A percentile compares a stretch with the other conserved stretches of the same genome.
Evolutionary conservation across 2,329 filamentous ascomycete genomes (phyloP).

Genomic region (Fusarium keratoplasticum): DNA sequence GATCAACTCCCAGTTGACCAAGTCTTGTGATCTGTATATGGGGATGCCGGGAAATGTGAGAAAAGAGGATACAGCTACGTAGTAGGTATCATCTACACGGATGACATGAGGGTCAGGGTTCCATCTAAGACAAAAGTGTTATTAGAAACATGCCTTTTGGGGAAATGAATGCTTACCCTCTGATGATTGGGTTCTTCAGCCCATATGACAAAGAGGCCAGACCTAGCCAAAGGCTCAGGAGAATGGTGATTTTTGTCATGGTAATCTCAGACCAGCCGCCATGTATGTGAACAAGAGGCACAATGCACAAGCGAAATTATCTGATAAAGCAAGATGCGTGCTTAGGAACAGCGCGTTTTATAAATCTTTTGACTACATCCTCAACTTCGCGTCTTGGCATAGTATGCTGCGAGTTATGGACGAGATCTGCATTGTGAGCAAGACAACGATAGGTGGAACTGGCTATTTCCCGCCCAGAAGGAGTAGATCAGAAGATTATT

Average conservation of each 20-base stretch:
- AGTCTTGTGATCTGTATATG: slow-evolving; percentile 29
- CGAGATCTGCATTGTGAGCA: neutral
- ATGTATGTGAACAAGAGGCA: neutral
- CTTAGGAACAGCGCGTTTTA: neutral
- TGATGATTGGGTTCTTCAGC: slow-evolving; percentile 6
- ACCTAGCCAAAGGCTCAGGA: neutral
- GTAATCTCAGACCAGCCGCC: neutral
- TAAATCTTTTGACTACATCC: neutral
- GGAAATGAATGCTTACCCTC: neutral
- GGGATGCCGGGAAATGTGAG: slow-evolving; percentile 34
- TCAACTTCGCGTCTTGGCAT: neutral
- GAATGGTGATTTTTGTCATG: neutral
- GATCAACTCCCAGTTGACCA: slow-evolving; percentile 33
- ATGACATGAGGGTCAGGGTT: slow-evolving; percentile 35
- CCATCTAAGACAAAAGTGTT: neutral
- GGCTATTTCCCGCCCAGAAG: neutral
- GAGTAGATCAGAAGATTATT: neutral
- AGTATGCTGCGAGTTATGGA: neutral
- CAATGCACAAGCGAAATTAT: neutral
- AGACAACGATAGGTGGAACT: neutral
- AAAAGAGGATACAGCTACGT: slow-evolving; percentile 34
- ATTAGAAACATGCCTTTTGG: neutral
- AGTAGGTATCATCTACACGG: slow-evolving; percentile 26
- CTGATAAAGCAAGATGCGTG: neutral
- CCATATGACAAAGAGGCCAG: neutral